Evolutionary conservation across 1,284 basidiomycete species (phyloP).

Genomic region (Marasmius tenuissimus): DNA sequence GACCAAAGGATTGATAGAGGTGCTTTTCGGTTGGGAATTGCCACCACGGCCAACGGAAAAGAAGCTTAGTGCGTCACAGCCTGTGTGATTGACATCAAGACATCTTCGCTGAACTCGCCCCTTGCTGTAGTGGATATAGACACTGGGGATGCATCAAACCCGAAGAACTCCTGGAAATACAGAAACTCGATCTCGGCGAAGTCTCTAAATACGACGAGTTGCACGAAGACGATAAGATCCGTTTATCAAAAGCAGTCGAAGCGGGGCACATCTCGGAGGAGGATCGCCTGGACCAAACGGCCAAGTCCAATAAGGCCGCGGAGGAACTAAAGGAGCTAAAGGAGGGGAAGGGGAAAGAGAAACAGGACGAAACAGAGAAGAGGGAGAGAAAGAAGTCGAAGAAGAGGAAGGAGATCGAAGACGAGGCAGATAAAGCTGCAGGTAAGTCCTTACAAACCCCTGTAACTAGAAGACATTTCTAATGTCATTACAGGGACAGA

Average conservation of each 20-base stretch:
- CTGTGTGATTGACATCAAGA: neutral
- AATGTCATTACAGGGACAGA: neutral
- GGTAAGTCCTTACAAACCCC: neutral
- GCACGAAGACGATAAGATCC: neutral
- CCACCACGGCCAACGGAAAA: neutral
- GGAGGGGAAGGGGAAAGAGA: neutral
- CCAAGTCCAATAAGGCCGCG: neutral
- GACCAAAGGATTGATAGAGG: neutral
- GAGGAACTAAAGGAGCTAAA: neutral
- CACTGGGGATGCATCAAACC: neutral
- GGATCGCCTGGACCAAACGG: neutral
- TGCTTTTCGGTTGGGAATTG: neutral
- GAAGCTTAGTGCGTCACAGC: neutral
- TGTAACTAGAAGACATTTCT: neutral
- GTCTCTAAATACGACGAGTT: neutral
- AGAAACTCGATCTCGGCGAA: neutral
- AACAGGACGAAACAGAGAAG: neutral
- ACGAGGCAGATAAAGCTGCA: neutral
- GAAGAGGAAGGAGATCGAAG: neutral
- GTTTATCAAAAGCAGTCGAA: neutral
- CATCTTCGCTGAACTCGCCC: neutral
- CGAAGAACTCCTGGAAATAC: neutral
- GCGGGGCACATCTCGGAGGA: neutral
- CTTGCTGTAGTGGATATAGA: neutral
- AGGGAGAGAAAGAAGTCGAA: neutral